These are phyloP conservation scores for Albatrellus ellisii DNA, from an alignment of 768 basidiomycete species.

Conservation along the genomic window DNA sequence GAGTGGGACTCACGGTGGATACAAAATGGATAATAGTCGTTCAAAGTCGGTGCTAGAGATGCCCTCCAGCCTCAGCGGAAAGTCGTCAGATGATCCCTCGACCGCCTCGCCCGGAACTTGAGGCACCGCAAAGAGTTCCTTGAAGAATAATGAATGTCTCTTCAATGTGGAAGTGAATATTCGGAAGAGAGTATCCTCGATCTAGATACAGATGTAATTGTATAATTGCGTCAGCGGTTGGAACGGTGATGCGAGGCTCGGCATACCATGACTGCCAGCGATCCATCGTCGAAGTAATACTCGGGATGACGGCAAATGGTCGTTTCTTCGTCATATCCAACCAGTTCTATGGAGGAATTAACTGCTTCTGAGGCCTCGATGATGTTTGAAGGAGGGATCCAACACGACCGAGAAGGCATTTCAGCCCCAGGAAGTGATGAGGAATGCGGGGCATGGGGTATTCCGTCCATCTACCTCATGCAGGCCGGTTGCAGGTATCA, in stretches of 20 bases:
- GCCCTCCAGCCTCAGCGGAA: not conserved
- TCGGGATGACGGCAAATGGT: not conserved
- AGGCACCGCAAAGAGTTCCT: not conserved
- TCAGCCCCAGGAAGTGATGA: no score
- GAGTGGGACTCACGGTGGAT: not conserved
- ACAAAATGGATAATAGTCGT: not conserved
- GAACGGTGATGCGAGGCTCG: not conserved
- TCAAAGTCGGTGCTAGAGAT: not conserved
- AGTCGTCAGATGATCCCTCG: not conserved
- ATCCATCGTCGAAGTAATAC: conserved; percentile 1
- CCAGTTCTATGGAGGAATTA: no score
- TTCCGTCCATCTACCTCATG: no score
- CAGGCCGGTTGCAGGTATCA: no score
- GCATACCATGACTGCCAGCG: not conserved
- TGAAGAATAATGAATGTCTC: not conserved
- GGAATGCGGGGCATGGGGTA: no score
- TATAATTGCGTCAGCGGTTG: not conserved
- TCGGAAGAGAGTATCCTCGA: not conserved
- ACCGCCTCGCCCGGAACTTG: not conserved
- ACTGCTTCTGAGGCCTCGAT: no score
- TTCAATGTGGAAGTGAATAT: not conserved
- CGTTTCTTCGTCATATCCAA: no score
- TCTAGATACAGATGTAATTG: not conserved
- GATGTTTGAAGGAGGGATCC: no score
- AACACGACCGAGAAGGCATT: no score